Conservation (phyloP, 2,329 filamentous ascomycete genomes). For the Alternaria triticimaculans region DNA sequence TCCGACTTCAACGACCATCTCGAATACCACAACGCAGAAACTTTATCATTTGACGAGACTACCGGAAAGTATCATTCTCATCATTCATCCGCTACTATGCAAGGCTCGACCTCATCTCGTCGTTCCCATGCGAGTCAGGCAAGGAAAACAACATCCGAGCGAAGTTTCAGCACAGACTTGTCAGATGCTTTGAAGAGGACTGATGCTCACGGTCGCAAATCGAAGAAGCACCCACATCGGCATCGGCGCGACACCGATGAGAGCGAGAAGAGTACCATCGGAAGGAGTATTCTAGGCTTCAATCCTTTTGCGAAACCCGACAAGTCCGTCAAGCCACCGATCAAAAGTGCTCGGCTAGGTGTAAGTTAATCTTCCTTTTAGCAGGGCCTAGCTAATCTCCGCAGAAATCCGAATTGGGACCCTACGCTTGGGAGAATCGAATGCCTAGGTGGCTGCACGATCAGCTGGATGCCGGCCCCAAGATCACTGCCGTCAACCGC, state of each 20-base stretch:
- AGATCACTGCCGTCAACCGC: constrained; percentile 48
- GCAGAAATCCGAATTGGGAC: constrained; percentile 55
- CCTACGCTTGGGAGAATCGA: constrained; percentile 54
- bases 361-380: constrained; percentile 28
- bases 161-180: constrained; percentile 26
- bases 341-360: constrained; percentile 42
- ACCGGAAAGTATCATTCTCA: constrained; percentile 44
- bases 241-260: constrained; percentile 33
- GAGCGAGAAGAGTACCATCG: constrained; percentile 46
- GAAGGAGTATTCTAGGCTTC: constrained; percentile 45
- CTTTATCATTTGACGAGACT: constrained; percentile 47
- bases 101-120: constrained; percentile 20
- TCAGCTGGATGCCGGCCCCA: constrained; percentile 50
- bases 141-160: constrained; percentile 34
- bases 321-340: constrained; percentile 38
- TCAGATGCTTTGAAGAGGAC: constrained; percentile 24
- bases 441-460: constrained; percentile 55
- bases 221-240: constrained; percentile 32
- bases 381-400: constrained; percentile 17
- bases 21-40: constrained; percentile 52
- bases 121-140: constrained; percentile 13
- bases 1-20: constrained; percentile 56
- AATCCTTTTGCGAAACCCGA: constrained; percentile 38
- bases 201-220: constrained; percentile 26
- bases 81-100: constrained; percentile 42